Evolutionary conservation across 2,329 filamentous ascomycete genomes (phyloP).

Genomic region (Verticillium klebahnii): DNA sequence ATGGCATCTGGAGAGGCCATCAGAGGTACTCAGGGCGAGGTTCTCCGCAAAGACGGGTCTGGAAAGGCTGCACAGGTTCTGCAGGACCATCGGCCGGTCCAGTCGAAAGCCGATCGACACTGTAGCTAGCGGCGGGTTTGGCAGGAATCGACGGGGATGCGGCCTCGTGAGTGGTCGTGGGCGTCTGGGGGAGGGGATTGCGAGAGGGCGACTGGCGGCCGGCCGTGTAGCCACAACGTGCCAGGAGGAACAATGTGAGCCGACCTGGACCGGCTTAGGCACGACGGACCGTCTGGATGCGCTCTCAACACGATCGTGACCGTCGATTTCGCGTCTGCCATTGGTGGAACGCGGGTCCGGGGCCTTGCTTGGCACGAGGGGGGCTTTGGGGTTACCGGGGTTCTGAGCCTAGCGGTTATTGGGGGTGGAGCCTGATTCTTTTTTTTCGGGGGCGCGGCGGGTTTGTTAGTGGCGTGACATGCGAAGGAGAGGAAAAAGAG

Average conservation of each 20-base stretch:
- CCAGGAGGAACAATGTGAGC: neutral
- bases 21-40: neutral
- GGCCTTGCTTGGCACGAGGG: conserved; percentile 2
- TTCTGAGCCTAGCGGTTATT: conserved; percentile 4
- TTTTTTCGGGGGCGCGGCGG: neutral
- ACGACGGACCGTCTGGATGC: conserved; percentile 1
- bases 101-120: conserved; percentile 4
- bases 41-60: neutral
- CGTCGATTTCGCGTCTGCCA: neutral
- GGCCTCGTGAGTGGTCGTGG: neutral
- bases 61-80: neutral
- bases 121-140: conserved; percentile 4
- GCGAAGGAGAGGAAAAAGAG: neutral
- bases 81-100: neutral
- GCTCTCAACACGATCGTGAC: neutral
- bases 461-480: neutral
- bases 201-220: neutral
- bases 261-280: conserved; percentile 1
- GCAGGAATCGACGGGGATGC: neutral
- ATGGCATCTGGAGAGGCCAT: neutral
- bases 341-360: conserved; percentile 1
- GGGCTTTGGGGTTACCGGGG: conserved; percentile 2
- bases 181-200: neutral
- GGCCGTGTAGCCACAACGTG: neutral
- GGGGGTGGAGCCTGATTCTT: neutral